Base-by-base conservation (phyloP, 1,284 basidiomycete species). In the Fomitopsis schrenkii region DNA sequence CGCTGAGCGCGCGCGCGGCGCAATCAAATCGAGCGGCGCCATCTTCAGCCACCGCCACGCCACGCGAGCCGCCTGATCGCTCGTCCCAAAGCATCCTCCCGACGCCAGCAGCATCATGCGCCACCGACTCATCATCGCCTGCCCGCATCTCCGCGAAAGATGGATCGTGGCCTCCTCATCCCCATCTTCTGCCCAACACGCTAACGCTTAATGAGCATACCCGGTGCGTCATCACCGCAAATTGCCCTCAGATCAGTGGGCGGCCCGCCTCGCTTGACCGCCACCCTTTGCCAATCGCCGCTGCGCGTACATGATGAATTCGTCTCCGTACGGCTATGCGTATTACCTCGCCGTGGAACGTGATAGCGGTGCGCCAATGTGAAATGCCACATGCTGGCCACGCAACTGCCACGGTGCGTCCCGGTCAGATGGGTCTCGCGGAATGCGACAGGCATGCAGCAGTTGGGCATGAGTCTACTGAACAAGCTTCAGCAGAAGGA, bases 381-480 rank as follows among this genome's bases (percentile, higher is more conserved):
- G 48, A 50, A 50, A 50, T 54, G 52, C 26, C 19, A 30, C 48
- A 50, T 28, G 26, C 48, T 33, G 3, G 26, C 26, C 22, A 28
- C 28, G 50, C 50, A 48, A 26, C 48, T 33, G 48, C 28, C n/a
- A 33, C 28, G 48, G 8, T 5, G 8, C 48, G 26, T 15, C n/a
- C 52, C 52, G 52, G 52, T 54, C 52, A 54, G 52, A 54, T 40
- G 48, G 30, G 19, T 28, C 35, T 33, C 36, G 35, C 52, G 52
- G 52, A 54, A 30, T 38, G 19, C 17, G 35, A 36, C 17, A 5
- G 30, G 30, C 52, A 54, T 40, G 52, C 52, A 54, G 52, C 52
- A 12, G 52, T 19, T 40, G 52, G 52, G 22, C 52, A 40, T 54
- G 52, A 54, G 52, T 54, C 36, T 54, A 54, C 52, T 54, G 52